Evolutionary conservation across 768 basidiomycete species (phyloP), one percentile per base, ranked within the genome.

Genomic region (Boletus coccyginus): DNA sequence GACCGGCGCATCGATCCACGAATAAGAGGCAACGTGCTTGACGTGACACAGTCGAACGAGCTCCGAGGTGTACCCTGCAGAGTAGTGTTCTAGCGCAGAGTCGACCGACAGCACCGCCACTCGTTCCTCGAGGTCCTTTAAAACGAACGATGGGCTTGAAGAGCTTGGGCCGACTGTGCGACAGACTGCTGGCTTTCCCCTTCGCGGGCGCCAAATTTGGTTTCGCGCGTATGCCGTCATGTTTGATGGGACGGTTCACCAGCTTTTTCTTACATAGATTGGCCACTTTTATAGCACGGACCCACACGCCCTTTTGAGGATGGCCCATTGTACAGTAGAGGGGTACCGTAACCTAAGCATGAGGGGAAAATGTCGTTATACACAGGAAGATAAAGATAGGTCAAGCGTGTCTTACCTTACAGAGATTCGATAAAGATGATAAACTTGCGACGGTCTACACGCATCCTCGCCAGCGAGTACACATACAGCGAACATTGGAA

Each of bases 21-120:
- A 80, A 65, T 85, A 85, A 0, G 83, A 84, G 3, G 78, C 79
- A 40, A 80, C 61, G 21, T 70, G 75, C 33, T 72, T 66, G 29
- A 81, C 58, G 66, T 85, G 64, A 11, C 62, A 66, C 31, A 80
- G 71, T 21, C 63, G 57, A 16, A 77, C 67, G 35, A 50, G 41
- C 33, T 69, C 62, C 12, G 64, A 62, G n/a, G 57, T 35, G 16
- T 54, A 31, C n/a, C 31, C 40, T 7, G 27, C 24, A n/a, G 36
- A 11, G 41, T 62, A 21, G 21, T 21, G 21, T 21, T 21, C 21
- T 21, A 21, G 21, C 21, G 27, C 24, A n/a, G 36, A 11, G 41
- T 64, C 61, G 31, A 38, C 17, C 3, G 61, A 58, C 47, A 70
- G 33, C 16, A 58, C 63, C 46, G 53, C 21, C 36, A 70, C 50